A percentile compares a stretch with the other conserved stretches of the same genome.
Conservation (phyloP, 345 rosid species). For the Gynandropsis gynandra region DNA sequence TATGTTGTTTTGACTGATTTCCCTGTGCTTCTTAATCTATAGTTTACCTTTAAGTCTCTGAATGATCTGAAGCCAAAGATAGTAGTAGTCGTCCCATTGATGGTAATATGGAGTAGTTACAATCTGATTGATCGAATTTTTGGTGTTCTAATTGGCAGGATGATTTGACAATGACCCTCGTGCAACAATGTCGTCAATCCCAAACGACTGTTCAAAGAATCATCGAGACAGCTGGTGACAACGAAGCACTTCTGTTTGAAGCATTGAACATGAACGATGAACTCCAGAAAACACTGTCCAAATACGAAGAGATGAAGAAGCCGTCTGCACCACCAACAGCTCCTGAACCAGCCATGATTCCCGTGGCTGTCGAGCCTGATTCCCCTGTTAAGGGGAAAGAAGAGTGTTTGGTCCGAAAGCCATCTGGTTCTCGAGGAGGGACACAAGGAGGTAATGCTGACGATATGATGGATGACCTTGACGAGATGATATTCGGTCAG, state of each 20-base stretch:
- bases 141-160: slow-evolving; percentile 42
- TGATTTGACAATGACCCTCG: slow-evolving; percentile 61
- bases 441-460: slow-evolving; percentile 48
- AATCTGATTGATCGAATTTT: slow-evolving; percentile 1
- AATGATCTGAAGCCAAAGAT: no score
- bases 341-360: slow-evolving; percentile 86
- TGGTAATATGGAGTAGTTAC: neutral
- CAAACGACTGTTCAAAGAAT: slow-evolving; percentile 60
- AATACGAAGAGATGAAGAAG: slow-evolving; percentile 59
- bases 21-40: no score
- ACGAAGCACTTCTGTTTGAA: slow-evolving; percentile 82
- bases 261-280: slow-evolving; percentile 92
- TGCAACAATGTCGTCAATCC: slow-evolving; percentile 70
- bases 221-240: slow-evolving; percentile 70
- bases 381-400: slow-evolving; percentile 47
- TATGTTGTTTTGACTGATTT: no score
- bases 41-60: no score
- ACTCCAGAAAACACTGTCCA: slow-evolving; percentile 65
- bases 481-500: slow-evolving; percentile 94
- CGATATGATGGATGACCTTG: slow-evolving; percentile 95
- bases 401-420: slow-evolving; percentile 68
- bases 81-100: no score
- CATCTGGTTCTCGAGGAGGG: slow-evolving; percentile 52
- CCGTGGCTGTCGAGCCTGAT: slow-evolving; percentile 63
- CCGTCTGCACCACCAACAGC: slow-evolving; percentile 37